A percentile compares a stretch with the other conserved stretches of the same genome.
phyloP scores from a whole-genome alignment of 1,139 yeast species.

The Geotrichum carabidarum region DNA sequence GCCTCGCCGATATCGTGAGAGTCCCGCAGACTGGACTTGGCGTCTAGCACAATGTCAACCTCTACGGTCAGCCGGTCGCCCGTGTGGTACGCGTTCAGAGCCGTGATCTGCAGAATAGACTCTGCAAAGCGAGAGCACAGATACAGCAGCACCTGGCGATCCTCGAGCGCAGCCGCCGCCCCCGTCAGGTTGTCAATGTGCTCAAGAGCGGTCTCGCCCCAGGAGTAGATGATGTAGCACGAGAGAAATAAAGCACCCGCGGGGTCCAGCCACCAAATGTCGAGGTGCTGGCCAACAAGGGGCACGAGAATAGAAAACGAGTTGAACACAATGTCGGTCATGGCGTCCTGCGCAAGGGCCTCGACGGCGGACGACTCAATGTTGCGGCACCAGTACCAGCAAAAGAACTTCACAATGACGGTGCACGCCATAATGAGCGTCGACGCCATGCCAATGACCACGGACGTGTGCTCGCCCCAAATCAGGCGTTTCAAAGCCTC shows the following conservation, averaged over 20 bases:
- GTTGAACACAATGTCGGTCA: conserved; percentile 71
- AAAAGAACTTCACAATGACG: conserved; percentile 53
- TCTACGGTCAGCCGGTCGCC: conserved; percentile 76
- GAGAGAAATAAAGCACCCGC: conserved; percentile 64
- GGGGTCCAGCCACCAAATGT: conserved; percentile 71
- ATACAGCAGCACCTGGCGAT: conserved; percentile 62
- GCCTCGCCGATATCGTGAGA: conserved; percentile 80
- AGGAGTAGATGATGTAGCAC: conserved; percentile 55
- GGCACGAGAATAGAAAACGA: conserved; percentile 69
- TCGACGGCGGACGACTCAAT: conserved; percentile 64
- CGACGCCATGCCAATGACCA: conserved; percentile 51
- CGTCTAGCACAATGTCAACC: conserved; percentile 62
- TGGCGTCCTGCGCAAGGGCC: conserved; percentile 78
- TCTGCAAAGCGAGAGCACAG: conserved; percentile 66
- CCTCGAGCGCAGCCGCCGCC: conserved; percentile 58
- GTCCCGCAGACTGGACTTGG: conserved; percentile 53
- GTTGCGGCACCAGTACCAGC: conserved; percentile 63
- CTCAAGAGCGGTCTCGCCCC: conserved; percentile 59
- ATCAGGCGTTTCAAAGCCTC: conserved; percentile 45
- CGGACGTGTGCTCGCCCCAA: conserved; percentile 31
- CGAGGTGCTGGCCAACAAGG: conserved; percentile 47
- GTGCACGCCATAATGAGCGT: conserved; percentile 58
- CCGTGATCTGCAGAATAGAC: conserved; percentile 58
- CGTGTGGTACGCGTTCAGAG: conserved; percentile 68
- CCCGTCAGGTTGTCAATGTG: conserved; percentile 75